A percentile compares a stretch with the other conserved stretches of the same genome.
These are phyloP conservation scores for Thraustochytrium sp. DNA, from an alignment of 352 stramenopile species.

Conservation along the genomic window DNA sequence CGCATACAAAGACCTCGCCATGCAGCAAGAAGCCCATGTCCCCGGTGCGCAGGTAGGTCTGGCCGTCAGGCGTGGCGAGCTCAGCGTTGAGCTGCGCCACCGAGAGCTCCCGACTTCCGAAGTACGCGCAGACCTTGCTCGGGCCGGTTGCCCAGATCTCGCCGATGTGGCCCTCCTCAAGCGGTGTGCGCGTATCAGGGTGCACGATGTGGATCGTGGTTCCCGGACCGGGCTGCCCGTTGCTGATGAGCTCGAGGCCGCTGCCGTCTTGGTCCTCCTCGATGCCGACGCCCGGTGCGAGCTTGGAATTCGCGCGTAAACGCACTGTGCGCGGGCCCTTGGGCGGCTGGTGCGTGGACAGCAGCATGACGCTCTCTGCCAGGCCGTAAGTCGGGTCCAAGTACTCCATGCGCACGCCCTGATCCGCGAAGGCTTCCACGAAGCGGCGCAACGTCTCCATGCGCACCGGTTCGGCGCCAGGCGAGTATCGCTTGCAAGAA, in stretches of 20 bases:
- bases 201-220: slow-evolving; percentile 64
- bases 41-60: slow-evolving; percentile 81
- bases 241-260: slow-evolving; percentile 62
- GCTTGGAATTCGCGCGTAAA: slow-evolving; percentile 75
- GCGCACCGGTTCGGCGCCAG: slow-evolving; percentile 67
- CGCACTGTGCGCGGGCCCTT: slow-evolving; percentile 56
- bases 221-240: slow-evolving; percentile 65
- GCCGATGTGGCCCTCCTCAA: slow-evolving; percentile 57
- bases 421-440: slow-evolving; percentile 71
- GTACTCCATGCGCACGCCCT: slow-evolving; percentile 70
- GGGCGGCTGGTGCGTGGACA: slow-evolving; percentile 81
- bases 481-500: slow-evolving; percentile 65
- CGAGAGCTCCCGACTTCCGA: slow-evolving; percentile 67
- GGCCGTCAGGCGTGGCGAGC: neutral
- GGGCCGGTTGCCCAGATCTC: slow-evolving; percentile 76
- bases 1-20: slow-evolving; percentile 84
- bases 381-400: no score
- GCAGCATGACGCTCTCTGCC: slow-evolving; percentile 96
- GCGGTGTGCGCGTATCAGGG: slow-evolving; percentile 55
- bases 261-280: slow-evolving; percentile 56
- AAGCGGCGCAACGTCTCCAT: slow-evolving; percentile 75
- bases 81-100: slow-evolving; percentile 74
- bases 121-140: slow-evolving; percentile 89
- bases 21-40: slow-evolving; percentile 92
- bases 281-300: slow-evolving; percentile 71